Evolutionary conservation across 2,329 filamentous ascomycete genomes (phyloP).

Genomic region (Neopestalotiopsis clavispora): DNA sequence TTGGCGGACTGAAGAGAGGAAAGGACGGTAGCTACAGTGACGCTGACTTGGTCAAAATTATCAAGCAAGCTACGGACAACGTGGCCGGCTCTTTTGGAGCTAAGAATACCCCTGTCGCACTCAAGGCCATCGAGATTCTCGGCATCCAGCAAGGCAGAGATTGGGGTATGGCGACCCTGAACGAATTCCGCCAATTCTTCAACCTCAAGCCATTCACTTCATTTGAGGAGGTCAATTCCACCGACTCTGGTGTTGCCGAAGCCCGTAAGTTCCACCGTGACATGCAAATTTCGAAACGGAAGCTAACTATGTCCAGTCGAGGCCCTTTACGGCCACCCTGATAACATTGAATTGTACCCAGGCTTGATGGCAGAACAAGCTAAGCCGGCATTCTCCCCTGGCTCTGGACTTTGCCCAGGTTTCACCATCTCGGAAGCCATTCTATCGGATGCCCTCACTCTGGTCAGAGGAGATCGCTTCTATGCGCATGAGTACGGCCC

Average conservation of each 20-base stretch:
- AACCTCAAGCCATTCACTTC: conserved; percentile 75
- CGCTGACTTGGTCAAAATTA: conserved; percentile 72
- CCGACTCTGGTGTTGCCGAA: conserved; percentile 72
- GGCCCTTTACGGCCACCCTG: conserved; percentile 76
- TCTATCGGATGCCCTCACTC: conserved; percentile 63
- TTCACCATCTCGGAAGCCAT: conserved; percentile 55
- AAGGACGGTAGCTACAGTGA: conserved; percentile 61
- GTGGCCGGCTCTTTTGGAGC: conserved; percentile 76
- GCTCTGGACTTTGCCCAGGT: conserved; percentile 25
- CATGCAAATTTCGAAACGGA: not conserved
- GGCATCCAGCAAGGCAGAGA: conserved; percentile 78
- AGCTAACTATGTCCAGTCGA: not conserved
- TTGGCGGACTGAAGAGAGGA: conserved; percentile 4
- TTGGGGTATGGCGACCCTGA: conserved; percentile 80
- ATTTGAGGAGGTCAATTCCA: conserved; percentile 80
- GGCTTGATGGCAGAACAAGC: conserved; percentile 78
- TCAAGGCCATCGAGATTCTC: conserved; percentile 79
- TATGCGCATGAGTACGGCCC: not conserved
- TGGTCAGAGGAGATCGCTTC: conserved; percentile 65
- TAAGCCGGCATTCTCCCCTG: conserved; percentile 48
- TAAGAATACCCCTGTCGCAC: conserved; percentile 73
- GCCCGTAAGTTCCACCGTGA: not conserved
- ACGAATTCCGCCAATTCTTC: conserved; percentile 86
- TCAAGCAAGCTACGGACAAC: conserved; percentile 75
- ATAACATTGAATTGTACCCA: conserved; percentile 81